Evolutionary conservation across 768 basidiomycete species (phyloP), one percentile per base, ranked within the genome.

Genomic region (Leccinum subtestaceum): DNA sequence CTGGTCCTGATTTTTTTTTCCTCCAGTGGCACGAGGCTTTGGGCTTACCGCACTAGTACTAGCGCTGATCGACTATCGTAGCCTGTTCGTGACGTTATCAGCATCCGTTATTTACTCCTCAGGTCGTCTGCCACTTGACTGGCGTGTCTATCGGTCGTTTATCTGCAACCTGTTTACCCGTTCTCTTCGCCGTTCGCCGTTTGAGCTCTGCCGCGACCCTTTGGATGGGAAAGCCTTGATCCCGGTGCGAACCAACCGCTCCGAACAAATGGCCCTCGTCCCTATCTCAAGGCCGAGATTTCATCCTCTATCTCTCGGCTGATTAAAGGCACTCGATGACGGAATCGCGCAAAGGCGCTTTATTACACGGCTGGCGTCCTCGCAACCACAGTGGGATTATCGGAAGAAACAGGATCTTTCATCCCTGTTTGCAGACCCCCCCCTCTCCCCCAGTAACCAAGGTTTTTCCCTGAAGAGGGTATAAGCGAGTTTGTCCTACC

Each of bases 221-320:
- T 62, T 55, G 4, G 36, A 57, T 65, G 65, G 68, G 65, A 70
- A 67, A 34, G 25, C 21, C 47, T 57, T 48, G 52, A n/a, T 47
- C n/a, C 17, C 43, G 45, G 21, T 49, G 47, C 52, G 47, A 45
- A 45, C 19, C 40, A 5, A 56, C 43, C 65, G 65, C 62, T 29
- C 59, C 60, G 62, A 56, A 57, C 32, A 45, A 43, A 31, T 25
- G 25, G 21, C 27, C 19, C 19, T 9, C n/a, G 19, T 45, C 10
- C 27, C 12, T 11, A 36, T 58, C 52, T 15, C 43, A 34, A 43
- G 52, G 25, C n/a, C 49, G n/a, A 17, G 43, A 58, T 56, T 29
- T 53, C 51, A 50, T 46, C 38, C 54, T 43, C 40, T 43, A 19
- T 43, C n/a, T 40, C 40, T 36, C 27, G 17, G 45, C 32, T 15